These are phyloP conservation scores for Chlorophyllum brunneum DNA, from an alignment of 768 basidiomycete species.

Conservation along the genomic window DNA sequence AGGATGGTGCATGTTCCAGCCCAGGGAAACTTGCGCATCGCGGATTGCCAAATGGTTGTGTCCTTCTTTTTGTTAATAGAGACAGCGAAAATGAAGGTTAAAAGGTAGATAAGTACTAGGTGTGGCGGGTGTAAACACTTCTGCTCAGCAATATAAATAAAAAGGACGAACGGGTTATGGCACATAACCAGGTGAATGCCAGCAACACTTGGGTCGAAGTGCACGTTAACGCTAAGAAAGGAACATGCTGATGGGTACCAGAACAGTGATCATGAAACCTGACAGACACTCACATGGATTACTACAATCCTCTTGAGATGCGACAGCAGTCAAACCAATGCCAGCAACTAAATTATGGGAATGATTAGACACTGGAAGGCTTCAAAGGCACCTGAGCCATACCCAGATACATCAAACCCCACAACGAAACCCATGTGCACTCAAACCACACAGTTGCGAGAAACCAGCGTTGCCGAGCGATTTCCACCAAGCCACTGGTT, in stretches of 20 bases:
- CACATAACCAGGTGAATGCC: slow-evolving; percentile 56
- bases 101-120: slow-evolving; percentile 57
- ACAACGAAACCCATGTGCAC: slow-evolving; percentile 53
- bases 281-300: background rate
- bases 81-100: slow-evolving; percentile 41
- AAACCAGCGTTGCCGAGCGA: slow-evolving; percentile 45
- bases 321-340: slow-evolving; percentile 21
- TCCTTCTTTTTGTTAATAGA: slow-evolving; percentile 38
- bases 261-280: background rate
- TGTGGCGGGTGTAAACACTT: background rate
- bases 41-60: slow-evolving; percentile 46
- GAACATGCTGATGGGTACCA: background rate
- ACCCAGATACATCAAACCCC: slow-evolving; percentile 62
- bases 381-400: slow-evolving; percentile 15
- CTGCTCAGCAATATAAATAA: background rate
- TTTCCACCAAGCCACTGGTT: slow-evolving; percentile 59
- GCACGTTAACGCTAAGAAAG: slow-evolving; percentile 31
- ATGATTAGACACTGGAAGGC: background rate
- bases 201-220: slow-evolving; percentile 51
- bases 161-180: slow-evolving; percentile 24
- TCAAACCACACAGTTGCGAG: slow-evolving; percentile 73
- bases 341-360: background rate
- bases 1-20: slow-evolving; percentile 23
- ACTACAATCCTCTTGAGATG: slow-evolving; percentile 4
- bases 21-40: slow-evolving; percentile 42